phyloP scores from a whole-genome alignment of 108 stramenopile species.

The Cyclotella kingstonii region DNA sequence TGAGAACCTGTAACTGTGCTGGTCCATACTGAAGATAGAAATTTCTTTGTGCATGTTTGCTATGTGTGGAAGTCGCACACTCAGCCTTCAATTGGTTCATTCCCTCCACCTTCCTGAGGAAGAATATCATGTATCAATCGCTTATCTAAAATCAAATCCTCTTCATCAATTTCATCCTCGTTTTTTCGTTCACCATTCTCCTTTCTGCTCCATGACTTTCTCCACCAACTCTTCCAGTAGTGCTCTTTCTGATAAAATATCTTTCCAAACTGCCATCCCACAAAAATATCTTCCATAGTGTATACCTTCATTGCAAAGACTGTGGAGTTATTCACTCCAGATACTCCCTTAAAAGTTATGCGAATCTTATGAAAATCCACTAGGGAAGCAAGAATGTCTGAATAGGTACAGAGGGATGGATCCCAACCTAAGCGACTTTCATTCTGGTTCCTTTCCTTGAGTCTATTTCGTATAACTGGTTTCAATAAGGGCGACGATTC shows the following conservation, averaged over 20 bases:
- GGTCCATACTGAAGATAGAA: no score
- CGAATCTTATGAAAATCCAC: conserved; percentile 22
- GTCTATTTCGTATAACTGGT: conserved; percentile 2
- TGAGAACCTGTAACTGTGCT: no score
- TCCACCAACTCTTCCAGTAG: conserved; percentile 6
- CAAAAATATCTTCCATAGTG: conserved; percentile 22
- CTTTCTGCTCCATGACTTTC: background rate
- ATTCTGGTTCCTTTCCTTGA: conserved; percentile 8
- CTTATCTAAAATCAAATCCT: conserved; percentile 19
- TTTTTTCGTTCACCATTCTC: background rate
- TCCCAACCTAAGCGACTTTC: no score
- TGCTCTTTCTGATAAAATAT: conserved; percentile 18
- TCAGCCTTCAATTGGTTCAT: conserved; percentile 20
- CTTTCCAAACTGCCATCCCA: conserved; percentile 27
- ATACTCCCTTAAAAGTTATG: conserved; percentile 21
- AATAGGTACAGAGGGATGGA: conserved; percentile 6
- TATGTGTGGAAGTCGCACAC: background rate
- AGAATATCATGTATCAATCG: conserved; percentile 30
- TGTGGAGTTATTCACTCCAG: conserved; percentile 16
- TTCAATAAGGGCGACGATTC: conserved; percentile 12
- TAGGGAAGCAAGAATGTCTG: conserved; percentile 14
- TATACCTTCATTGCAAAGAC: conserved; percentile 23
- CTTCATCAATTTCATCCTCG: conserved; percentile 7
- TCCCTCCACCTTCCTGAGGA: conserved; percentile 11
- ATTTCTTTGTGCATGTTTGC: no score